phyloP scores from a whole-genome alignment of 2,329 filamentous ascomycete species.

The Colletotrichum magnum region DNA sequence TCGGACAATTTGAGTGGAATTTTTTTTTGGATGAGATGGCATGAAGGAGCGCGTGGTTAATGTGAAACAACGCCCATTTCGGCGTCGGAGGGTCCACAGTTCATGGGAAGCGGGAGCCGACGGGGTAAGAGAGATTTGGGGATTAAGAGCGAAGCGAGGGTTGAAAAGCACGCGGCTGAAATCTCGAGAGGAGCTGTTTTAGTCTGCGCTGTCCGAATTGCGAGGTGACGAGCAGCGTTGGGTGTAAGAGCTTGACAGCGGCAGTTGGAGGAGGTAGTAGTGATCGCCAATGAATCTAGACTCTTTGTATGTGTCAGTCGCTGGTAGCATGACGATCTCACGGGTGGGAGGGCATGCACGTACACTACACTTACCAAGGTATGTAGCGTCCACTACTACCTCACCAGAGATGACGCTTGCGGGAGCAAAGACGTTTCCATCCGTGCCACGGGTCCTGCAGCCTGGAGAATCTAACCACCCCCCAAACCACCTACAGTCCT shows the following conservation, averaged over 20 bases:
- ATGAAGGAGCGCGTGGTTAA: slow-evolving; percentile 38
- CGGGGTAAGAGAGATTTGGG: slow-evolving; percentile 14
- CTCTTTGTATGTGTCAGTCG: slow-evolving; percentile 2
- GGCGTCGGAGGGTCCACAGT: slow-evolving; percentile 29
- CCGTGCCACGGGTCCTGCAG: slow-evolving; percentile 29
- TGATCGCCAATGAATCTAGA: slow-evolving; percentile 10
- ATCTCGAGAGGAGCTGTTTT: background rate
- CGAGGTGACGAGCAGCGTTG: background rate
- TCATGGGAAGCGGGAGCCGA: slow-evolving; percentile 13
- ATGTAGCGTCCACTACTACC: too few species aligned
- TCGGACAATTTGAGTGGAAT: slow-evolving; percentile 38
- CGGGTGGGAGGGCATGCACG: slow-evolving; percentile 1
- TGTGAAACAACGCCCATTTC: slow-evolving; percentile 38
- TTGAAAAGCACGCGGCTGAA: background rate
- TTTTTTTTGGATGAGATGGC: slow-evolving; percentile 31
- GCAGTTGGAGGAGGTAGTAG: slow-evolving; percentile 1
- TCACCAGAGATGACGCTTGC: slow-evolving; percentile 12
- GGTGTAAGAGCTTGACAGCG: slow-evolving; percentile 8
- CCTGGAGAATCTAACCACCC: background rate
- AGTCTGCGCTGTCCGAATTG: background rate
- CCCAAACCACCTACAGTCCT: background rate
- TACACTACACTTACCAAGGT: too few species aligned
- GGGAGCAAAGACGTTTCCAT: slow-evolving; percentile 37
- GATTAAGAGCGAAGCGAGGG: background rate
- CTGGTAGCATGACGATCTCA: slow-evolving; percentile 12